These are phyloP conservation scores for Eragrostis curvula DNA, from an alignment of 176 grass and related monocot species.

Conservation along the genomic window DNA sequence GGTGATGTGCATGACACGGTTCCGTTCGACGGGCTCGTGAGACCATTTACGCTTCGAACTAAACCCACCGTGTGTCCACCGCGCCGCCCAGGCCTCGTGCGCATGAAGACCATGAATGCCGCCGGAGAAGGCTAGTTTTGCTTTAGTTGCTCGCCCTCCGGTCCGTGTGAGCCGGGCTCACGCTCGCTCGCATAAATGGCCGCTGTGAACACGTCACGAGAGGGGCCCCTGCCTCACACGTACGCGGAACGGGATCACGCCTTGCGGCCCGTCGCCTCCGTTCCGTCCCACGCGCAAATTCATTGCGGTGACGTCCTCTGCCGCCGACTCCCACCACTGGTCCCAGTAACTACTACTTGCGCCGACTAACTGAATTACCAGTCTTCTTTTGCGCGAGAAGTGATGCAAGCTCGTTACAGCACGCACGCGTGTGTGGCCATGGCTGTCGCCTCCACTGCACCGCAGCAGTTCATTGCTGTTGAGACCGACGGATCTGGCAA, in stretches of 20 bases:
- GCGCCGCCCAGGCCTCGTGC: background rate
- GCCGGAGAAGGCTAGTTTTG: background rate
- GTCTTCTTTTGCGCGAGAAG: background rate
- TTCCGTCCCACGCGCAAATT: conserved; percentile 37
- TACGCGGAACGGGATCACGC: conserved; percentile 33
- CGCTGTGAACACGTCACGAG: conserved; percentile 47
- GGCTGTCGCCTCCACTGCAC: background rate
- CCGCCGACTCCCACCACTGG: background rate
- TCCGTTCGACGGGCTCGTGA: conserved; percentile 26
- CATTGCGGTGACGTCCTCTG: conserved; percentile 13
- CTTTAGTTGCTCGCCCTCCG: background rate
- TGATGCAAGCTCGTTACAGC: background rate
- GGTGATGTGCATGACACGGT: background rate
- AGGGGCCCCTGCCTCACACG: background rate
- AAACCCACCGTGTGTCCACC: background rate
- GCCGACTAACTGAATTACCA: background rate
- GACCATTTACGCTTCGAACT: conserved; percentile 30
- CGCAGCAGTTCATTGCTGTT: background rate
- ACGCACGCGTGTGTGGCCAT: conserved; percentile 17
- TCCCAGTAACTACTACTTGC: conserved; percentile 20
- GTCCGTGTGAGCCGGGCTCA: background rate
- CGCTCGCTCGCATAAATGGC: conserved; percentile 19
- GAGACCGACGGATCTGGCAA: background rate
- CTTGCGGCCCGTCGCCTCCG: background rate
- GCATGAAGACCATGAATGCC: conserved; percentile 52